phyloP scores from a whole-genome alignment of 75 land plant genomes.

The Pinus tabuliformis region DNA sequence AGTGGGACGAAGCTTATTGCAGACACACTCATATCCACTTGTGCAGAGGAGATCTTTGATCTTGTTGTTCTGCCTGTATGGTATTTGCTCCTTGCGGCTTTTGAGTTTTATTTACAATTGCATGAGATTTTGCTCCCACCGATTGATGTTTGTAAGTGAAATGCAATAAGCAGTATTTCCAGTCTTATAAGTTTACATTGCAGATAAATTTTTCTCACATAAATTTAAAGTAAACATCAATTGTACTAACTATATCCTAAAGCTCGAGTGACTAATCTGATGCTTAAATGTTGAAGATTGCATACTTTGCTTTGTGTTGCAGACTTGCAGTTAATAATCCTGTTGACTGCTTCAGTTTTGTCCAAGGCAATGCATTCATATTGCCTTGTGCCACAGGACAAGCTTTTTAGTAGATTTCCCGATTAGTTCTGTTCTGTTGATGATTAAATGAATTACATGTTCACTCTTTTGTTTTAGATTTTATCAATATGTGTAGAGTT shows the following conservation, averaged over 20 bases:
- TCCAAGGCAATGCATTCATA: too few relatives aligned
- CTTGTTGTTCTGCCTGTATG: conserved; percentile 84
- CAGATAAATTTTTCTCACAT: not conserved
- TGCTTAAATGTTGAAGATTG: not conserved
- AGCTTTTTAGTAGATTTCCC: not conserved
- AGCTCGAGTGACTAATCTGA: not conserved
- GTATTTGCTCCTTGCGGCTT: not conserved
- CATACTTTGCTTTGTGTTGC: too few relatives aligned
- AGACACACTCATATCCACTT: conserved; percentile 53
- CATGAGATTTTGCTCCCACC: not conserved
- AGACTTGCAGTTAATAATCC: too few relatives aligned
- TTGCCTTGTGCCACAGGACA: too few relatives aligned
- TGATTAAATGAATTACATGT: not conserved
- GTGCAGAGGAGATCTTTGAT: conserved; percentile 62
- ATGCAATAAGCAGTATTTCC: not conserved
- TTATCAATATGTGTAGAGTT: not conserved
- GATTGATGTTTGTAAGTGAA: not conserved
- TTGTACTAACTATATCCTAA: not conserved
- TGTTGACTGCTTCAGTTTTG: too few relatives aligned
- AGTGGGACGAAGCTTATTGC: conserved; percentile 54
- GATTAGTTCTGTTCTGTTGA: not conserved
- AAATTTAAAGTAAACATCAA: not conserved
- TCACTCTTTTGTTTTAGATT: not conserved
- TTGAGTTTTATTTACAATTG: not conserved
- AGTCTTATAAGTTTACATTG: not conserved